Evolutionary conservation across 805 yeast genomes (phyloP).

Genomic region (Lipomyces kockii): DNA sequence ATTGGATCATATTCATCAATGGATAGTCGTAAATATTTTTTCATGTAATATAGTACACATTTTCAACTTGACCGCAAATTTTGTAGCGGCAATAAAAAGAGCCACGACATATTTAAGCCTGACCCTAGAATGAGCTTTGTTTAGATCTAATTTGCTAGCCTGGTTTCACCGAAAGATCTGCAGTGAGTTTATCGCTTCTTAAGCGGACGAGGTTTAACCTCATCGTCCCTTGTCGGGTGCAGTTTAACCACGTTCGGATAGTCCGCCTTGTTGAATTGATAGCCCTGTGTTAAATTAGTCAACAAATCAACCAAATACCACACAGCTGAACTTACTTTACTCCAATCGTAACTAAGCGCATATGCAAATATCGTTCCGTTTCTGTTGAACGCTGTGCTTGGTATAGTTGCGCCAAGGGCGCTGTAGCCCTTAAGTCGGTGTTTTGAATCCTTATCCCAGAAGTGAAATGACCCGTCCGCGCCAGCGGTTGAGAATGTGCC

Average conservation of each 20-base stretch:
- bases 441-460: conserved; percentile 94
- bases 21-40: background rate
- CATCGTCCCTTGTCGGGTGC: conserved; percentile 85
- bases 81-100: background rate
- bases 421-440: conserved; percentile 86
- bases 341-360: conserved; percentile 94
- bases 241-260: conserved; percentile 76
- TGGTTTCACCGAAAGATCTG: background rate
- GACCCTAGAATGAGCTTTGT: background rate
- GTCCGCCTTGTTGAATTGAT: conserved; percentile 73
- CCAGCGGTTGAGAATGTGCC: conserved; percentile 96
- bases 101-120: background rate
- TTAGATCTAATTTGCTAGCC: background rate
- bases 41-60: background rate
- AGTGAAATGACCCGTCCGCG: conserved; percentile 88
- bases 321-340: conserved; percentile 58
- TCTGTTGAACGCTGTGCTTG: conserved; percentile 80
- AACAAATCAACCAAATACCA: background rate
- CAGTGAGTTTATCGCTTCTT: conserved; percentile 11
- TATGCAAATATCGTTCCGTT: conserved; percentile 86
- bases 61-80: background rate
- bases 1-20: background rate
- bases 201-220: conserved; percentile 44
- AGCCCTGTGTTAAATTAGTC: conserved; percentile 43
- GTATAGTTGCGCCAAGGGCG: conserved; percentile 62